Percentiles rank a stretch among this genome's conserved stretches.
Conservation (phyloP, 495 filamentous ascomycete species). For the Penicillium maclennaniae region DNA sequence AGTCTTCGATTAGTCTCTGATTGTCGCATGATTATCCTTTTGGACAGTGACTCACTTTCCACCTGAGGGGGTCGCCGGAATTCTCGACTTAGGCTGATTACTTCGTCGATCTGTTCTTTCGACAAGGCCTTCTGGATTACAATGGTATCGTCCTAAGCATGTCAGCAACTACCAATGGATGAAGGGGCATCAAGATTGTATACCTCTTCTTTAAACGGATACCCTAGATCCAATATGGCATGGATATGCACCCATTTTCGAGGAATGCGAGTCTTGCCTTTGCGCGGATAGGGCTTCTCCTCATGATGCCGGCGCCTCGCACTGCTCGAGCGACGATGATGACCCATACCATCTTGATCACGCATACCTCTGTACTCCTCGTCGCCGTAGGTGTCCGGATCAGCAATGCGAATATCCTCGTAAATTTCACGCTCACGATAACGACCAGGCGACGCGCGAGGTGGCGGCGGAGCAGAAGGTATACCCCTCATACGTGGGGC, state of each 20-base stretch:
- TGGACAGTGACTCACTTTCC: conserved; percentile 28
- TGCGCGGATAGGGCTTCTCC: conserved; percentile 64
- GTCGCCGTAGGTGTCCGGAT: conserved; percentile 63
- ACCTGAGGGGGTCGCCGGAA: conserved; percentile 34
- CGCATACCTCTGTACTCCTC: conserved; percentile 60
- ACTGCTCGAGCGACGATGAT: conserved; percentile 46
- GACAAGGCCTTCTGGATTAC: conserved; percentile 77
- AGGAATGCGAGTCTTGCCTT: conserved; percentile 84
- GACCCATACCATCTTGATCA: conserved; percentile 44
- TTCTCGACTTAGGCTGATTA: conserved; percentile 76
- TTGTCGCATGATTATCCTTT: background rate
- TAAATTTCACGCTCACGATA: conserved; percentile 51
- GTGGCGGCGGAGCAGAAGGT: conserved; percentile 28
- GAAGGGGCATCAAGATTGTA: background rate
- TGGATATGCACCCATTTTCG: conserved; percentile 67
- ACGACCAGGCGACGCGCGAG: conserved; percentile 36
- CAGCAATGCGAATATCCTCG: conserved; percentile 64
- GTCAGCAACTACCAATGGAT: background rate
- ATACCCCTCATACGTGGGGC: conserved; percentile 23
- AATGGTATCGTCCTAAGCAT: conserved; percentile 63
- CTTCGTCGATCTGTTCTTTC: conserved; percentile 84
- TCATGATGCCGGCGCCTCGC: conserved; percentile 35
- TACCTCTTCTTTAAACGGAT: conserved; percentile 85
- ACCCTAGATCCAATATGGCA: conserved; percentile 77
- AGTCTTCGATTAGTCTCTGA: background rate